Percentiles rank a stretch among this genome's conserved stretches.
Evolutionary conservation across 345 rosid genomes (phyloP).

Genomic region (Syzygium aromaticum): DNA sequence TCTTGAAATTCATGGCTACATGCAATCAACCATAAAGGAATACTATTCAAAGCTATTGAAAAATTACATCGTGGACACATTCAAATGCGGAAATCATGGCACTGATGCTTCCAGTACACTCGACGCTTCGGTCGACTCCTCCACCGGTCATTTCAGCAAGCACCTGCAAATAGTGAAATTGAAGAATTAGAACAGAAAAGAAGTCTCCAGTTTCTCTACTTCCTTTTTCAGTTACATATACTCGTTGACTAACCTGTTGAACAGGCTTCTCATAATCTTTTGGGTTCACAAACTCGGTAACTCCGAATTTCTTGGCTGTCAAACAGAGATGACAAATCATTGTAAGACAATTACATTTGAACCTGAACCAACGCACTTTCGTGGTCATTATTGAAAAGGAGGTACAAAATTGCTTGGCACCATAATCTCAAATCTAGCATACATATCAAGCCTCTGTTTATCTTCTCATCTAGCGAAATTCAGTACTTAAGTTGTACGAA

Average conservation of each 20-base stretch:
- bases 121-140: conserved; percentile 36
- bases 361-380: not conserved
- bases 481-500: not conserved
- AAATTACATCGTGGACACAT: conserved; percentile 31
- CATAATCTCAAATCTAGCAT: not conserved
- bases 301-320: conserved; percentile 32
- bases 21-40: not conserved
- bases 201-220: not conserved
- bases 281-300: conserved; percentile 27
- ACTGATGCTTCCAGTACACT: conserved; percentile 27
- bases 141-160: conserved; percentile 33
- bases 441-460: not conserved
- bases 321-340: not conserved
- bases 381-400: not conserved
- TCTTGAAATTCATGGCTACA: not conserved
- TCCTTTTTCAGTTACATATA: not conserved
- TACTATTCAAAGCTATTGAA: not conserved
- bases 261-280: conserved; percentile 25
- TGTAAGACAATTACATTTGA: not conserved
- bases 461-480: not conserved
- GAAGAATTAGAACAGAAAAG: not conserved
- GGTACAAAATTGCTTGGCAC: not conserved
- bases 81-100: conserved; percentile 42
- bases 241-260: conserved; percentile 14
- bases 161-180: conserved; percentile 8